Conservation (phyloP, 108 stramenopile genomes). For the Pseudonitzschia multiseries region DNA sequence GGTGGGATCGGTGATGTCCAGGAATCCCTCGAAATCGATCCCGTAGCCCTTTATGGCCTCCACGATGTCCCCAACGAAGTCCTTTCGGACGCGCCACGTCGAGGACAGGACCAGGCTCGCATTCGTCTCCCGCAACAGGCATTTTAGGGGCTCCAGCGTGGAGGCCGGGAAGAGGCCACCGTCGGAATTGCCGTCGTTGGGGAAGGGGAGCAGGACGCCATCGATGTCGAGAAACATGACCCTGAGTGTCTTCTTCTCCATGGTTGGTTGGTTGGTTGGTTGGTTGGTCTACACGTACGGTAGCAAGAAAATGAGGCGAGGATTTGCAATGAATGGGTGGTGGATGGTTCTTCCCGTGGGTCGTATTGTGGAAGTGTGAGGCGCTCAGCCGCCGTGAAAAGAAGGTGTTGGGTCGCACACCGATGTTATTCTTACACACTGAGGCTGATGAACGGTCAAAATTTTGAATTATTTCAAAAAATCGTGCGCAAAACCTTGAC, state of each 20-base stretch:
- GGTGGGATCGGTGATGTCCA: slow-evolving; percentile 56
- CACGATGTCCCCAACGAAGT: slow-evolving; percentile 59
- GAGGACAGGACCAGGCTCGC: slow-evolving; percentile 46
- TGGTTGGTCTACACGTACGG: too few relatives aligned
- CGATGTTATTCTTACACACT: too few relatives aligned
- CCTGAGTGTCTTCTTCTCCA: slow-evolving; percentile 17
- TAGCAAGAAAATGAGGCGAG: too few relatives aligned
- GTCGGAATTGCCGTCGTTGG: neutral
- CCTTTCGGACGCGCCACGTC: slow-evolving; percentile 58
- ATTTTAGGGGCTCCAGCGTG: slow-evolving; percentile 13
- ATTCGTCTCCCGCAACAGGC: slow-evolving; percentile 11
- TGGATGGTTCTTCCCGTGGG: too few relatives aligned
- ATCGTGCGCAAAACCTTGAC: neutral
- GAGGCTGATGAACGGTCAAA: neutral
- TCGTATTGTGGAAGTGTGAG: too few relatives aligned
- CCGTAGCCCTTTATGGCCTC: slow-evolving; percentile 41
- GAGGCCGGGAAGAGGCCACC: slow-evolving; percentile 49
- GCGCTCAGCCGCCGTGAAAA: too few relatives aligned
- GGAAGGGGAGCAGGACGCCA: slow-evolving; percentile 75
- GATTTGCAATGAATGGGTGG: too few relatives aligned
- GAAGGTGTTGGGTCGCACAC: too few relatives aligned
- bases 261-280: too few relatives aligned
- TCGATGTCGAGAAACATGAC: slow-evolving; percentile 78
- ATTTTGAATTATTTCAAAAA: slow-evolving; percentile 14
- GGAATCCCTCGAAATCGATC: slow-evolving; percentile 36